phyloP scores from a whole-genome alignment of 345 rosid genomes.

The Erysimum cheiranthoides region DNA sequence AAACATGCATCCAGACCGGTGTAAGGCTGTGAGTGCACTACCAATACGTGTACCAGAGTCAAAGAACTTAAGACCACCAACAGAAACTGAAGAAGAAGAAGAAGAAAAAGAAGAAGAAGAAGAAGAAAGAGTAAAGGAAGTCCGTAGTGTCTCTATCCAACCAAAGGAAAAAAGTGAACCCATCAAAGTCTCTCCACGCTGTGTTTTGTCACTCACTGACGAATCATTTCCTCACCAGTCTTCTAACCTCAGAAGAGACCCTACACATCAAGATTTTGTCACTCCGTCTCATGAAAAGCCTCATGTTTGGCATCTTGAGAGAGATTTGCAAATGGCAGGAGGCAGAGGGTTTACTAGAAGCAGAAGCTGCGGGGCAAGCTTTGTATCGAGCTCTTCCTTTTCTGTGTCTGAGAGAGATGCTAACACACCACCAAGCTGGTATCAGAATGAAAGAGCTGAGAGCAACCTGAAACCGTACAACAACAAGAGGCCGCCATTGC shows the following conservation, averaged over 20 bases:
- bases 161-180: slow-evolving; percentile 46
- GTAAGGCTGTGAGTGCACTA: slow-evolving; percentile 40
- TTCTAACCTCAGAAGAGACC: slow-evolving; percentile 55
- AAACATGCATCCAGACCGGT: slow-evolving; percentile 34
- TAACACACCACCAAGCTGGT: slow-evolving; percentile 48
- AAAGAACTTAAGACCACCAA: slow-evolving; percentile 30
- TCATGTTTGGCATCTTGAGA: slow-evolving; percentile 49
- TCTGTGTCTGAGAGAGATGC: slow-evolving; percentile 48
- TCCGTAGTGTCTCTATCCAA: slow-evolving; percentile 29
- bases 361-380: slow-evolving; percentile 70
- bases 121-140: slow-evolving; percentile 36
- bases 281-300: slow-evolving; percentile 52
- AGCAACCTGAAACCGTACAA: slow-evolving; percentile 43
- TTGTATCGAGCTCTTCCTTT: slow-evolving; percentile 44
- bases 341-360: slow-evolving; percentile 61
- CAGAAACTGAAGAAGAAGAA: slow-evolving; percentile 32
- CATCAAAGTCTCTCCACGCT: slow-evolving; percentile 36
- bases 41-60: slow-evolving; percentile 40
- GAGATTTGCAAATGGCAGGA: slow-evolving; percentile 45
- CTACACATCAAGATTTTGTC: slow-evolving; percentile 39
- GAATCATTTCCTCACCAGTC: slow-evolving; percentile 45
- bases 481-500: slow-evolving; percentile 38
- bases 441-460: slow-evolving; percentile 54
- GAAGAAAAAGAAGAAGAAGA: slow-evolving; percentile 31
- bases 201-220: slow-evolving; percentile 51